Conservation (phyloP, 106 monocot species). For the Alisma plantagoaquatica region DNA sequence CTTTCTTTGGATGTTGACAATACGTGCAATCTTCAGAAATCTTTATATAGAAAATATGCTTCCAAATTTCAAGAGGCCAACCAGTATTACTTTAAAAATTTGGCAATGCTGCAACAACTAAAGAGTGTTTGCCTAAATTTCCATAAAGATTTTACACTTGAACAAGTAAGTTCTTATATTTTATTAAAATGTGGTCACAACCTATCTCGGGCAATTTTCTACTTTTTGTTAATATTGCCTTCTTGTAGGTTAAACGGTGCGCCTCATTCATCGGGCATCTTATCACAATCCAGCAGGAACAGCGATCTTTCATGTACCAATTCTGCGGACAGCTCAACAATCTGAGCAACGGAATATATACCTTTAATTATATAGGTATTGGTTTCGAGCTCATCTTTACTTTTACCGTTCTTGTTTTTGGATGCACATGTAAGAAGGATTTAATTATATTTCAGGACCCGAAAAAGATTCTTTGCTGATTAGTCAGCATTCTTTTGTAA, state of each 20-base stretch:
- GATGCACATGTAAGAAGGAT: background rate
- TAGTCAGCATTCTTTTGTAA: conserved; percentile 27
- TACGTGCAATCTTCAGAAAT: conserved; percentile 2
- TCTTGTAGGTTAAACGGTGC: conserved; percentile 54
- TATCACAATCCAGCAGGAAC: conserved; percentile 53
- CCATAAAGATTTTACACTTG: conserved; percentile 59
- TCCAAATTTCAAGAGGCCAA: conserved; percentile 45
- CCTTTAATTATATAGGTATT: conserved; percentile 35
- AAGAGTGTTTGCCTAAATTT: conserved; percentile 39
- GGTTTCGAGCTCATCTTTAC: background rate
- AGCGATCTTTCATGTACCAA: conserved; percentile 42
- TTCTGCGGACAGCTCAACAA: conserved; percentile 32
- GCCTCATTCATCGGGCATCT: conserved; percentile 74
- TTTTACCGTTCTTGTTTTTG: background rate
- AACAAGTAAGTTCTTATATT: conserved; percentile 36
- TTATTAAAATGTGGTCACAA: background rate
- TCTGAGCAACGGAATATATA: conserved; percentile 20
- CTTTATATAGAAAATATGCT: conserved; percentile 6
- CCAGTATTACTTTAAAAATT: conserved; percentile 58
- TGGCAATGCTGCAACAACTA: conserved; percentile 54
- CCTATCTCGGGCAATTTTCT: background rate
- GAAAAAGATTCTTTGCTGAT: conserved; percentile 10
- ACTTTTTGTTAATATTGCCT: background rate
- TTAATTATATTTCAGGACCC: conserved; percentile 15
- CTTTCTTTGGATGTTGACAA: conserved; percentile 4